These are phyloP conservation scores for Eimeria maxima DNA, from an alignment of 169 alveolate species.

Conservation along the genomic window DNA sequence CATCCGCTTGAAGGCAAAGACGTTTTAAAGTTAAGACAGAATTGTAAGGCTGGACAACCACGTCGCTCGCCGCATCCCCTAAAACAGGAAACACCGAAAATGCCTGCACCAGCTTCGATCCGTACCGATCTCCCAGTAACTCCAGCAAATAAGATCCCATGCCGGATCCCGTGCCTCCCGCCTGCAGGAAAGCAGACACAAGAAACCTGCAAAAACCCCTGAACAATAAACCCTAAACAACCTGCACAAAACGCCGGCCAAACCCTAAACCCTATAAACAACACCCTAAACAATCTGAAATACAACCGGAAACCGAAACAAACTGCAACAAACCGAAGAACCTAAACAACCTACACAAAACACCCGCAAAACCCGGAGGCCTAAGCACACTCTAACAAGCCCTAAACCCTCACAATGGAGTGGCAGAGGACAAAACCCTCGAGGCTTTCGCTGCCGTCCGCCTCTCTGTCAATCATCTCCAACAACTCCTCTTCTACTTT, in stretches of 20 bases:
- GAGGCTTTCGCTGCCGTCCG: slow-evolving; percentile 98
- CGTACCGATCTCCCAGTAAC: slow-evolving; percentile 95
- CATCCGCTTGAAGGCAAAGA: slow-evolving; percentile 94
- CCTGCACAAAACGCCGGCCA: neutral
- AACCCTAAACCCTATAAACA: neutral
- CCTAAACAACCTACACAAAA: neutral
- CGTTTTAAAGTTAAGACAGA: slow-evolving; percentile 94
- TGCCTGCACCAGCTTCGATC: slow-evolving; percentile 92
- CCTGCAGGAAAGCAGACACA: slow-evolving; percentile 77
- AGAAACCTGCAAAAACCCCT: neutral
- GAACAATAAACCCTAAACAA: slow-evolving; percentile 7
- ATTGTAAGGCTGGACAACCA: slow-evolving; percentile 99
- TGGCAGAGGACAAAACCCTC: slow-evolving; percentile 99
- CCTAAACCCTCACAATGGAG: slow-evolving; percentile 94
- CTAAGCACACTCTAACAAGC: neutral
- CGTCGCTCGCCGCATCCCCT: slow-evolving; percentile 97
- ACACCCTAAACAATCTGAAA: neutral
- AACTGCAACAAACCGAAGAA: no score
- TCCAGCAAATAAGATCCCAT: slow-evolving; percentile 99
- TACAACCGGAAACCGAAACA: neutral
- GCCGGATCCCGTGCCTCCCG: slow-evolving; percentile 99
- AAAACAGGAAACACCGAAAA: slow-evolving; percentile 97
- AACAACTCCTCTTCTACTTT: slow-evolving; percentile 97
- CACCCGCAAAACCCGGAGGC: neutral
- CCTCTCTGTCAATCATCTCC: slow-evolving; percentile 99